A percentile compares a stretch with the other conserved stretches of the same genome.
phyloP scores from a whole-genome alignment of 2,329 filamentous ascomycete species.

The Beauveria caledonica region DNA sequence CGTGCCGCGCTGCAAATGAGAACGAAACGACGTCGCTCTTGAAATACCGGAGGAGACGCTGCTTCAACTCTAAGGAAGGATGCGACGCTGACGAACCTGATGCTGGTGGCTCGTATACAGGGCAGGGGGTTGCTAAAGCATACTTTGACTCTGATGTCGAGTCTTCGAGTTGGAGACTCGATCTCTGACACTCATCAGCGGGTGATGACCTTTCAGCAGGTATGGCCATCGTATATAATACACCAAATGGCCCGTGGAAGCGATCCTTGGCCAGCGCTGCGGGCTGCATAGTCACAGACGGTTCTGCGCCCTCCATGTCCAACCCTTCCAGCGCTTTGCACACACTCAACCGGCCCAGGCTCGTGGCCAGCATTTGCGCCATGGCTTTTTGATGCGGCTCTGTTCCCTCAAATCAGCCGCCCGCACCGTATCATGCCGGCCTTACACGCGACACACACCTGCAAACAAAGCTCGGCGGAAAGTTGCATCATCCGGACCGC shows the following conservation, averaged over 20 bases:
- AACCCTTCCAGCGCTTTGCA: not conserved
- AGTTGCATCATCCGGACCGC: not conserved
- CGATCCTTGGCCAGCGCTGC: not conserved
- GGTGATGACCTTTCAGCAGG: not conserved
- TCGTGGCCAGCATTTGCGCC: not conserved
- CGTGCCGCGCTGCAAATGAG: not conserved
- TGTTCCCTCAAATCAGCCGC: not conserved
- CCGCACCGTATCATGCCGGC: not conserved
- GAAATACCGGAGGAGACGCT: not conserved
- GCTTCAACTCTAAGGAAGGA: not conserved
- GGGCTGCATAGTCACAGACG: not conserved
- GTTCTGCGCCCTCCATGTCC: not conserved
- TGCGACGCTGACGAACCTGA: not conserved
- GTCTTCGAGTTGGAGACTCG: not conserved
- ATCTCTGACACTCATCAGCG: not conserved
- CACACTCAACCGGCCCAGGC: not conserved
- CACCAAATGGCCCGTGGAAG: not conserved
- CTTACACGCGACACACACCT: not conserved
- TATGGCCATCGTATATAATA: not conserved
- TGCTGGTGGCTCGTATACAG: not conserved
- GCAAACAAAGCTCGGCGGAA: not conserved
- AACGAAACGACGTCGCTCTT: not conserved
- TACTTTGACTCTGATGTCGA: not conserved
- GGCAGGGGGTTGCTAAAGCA: not conserved
- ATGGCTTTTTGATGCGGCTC: constrained; percentile 3